Base-by-base conservation (phyloP, 106 monocot genomes). In the Phalaenopsis equestris region DNA sequence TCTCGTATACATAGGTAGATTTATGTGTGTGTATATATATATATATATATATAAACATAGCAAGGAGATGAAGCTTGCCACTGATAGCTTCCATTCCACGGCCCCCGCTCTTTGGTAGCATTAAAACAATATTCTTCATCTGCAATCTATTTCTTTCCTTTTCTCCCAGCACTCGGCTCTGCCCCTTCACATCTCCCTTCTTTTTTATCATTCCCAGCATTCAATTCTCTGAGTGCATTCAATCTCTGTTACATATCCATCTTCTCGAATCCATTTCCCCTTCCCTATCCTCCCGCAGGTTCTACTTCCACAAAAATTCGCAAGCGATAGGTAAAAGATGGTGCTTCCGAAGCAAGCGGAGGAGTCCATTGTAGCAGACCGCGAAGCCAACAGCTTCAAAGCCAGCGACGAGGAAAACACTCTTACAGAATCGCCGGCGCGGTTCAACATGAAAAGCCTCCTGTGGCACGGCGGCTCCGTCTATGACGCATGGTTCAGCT, bases 381-480 rank as follows among this genome's bases (percentile, higher is more conserved):
- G 42, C 74, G 74, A 43, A 18, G 42, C 42, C 74, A 43, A 8
- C 19, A 18, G 18, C 43, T 14, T 23, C 42, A 74, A 74, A 74
- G 43, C 2, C 8, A 39, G 15, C 3, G 72, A 74, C 18, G 74
- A 74, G 9, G 74, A 74, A 18, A 43, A 41, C 74, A 43, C 19
- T 43, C 74, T 8, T 17, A 41, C 18, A 4, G 74, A 18, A 8
- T 43, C 42, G 8, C 74, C 74, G 14, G 30, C 74, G 41, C 17
- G 5, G 19, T 82, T 90, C 65, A 80, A 79, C 88, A 65, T 95
- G 83, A 95, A 90, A 86, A 90, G 72, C 88, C 15, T 92, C 23
- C 89, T 95, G 81, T 95, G 95, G 95, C 95, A 95, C 81, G 95
- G 95, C 24, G 95, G 95, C 72, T 95, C 95, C 84, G 95, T 87